Base-by-base conservation (phyloP, 441 rosid species). In the Populus hybrid region DNA sequence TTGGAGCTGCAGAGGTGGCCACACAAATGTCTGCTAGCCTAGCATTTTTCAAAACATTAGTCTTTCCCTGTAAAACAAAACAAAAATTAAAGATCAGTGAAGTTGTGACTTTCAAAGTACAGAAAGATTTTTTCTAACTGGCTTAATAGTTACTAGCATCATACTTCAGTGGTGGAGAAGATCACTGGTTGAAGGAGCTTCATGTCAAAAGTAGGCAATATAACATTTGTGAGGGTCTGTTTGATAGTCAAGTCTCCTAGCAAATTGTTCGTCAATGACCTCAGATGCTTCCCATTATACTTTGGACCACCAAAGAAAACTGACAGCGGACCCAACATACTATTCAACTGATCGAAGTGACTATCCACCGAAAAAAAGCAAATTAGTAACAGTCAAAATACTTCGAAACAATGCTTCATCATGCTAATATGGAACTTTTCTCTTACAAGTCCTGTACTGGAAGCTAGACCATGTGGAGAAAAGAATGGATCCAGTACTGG, bases 1-100 rank as follows among this genome's bases (percentile, higher is more conserved):
- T 89, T 2, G 94, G 97, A 7, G 96, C 94, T 14, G 94, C 96
- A 32, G 96, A 90, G 66, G 96, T 92, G 73, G 82, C 83, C 54
- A 88, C 77, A 78, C 87, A 80, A 50, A 87, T 86, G 73, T 92
- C 89, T 26, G 94, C 87, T 23, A 92, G 85, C 4, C 84, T 75
- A 63, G 92, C 95, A 65, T 91, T 79, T 73, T 78, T 82, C 61
- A 76, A 38, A 40, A 73, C 54, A 73, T 80, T 38, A 5, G 24
- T 72, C 54, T 63, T 75, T 5, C 78, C 85, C 85, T 83, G 69
- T 26, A 23, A 78, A 46, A 9, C 6, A 24, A 46, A 12, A 4
- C 20, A 46, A 46, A 46, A 46, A 46, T 0, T 46, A 46, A 1
- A 46, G 57, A 46, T 46, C 57, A 46, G 5, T 46, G 4, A 46